Evolutionary conservation across 2,329 filamentous ascomycete genomes (phyloP).

Genomic region (Venturia aucupariae): DNA sequence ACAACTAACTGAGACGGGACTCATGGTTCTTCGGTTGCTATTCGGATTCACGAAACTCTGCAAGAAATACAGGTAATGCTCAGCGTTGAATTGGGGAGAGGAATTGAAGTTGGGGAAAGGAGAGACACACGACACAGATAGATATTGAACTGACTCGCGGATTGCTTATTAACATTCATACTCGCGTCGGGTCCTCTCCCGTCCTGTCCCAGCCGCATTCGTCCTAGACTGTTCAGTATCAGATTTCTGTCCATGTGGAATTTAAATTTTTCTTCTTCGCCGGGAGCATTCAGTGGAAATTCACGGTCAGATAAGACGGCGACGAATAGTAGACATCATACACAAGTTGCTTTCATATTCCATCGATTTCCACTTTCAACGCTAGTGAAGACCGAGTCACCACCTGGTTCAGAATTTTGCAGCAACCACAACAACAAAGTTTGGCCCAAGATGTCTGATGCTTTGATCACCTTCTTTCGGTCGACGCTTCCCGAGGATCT

Average conservation of each 20-base stretch:
- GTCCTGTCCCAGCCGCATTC: too few relatives aligned
- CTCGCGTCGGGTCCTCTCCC: not conserved
- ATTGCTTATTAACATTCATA: not conserved
- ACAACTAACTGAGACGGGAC: not conserved
- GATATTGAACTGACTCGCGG: not conserved
- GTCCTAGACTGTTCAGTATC: too few relatives aligned
- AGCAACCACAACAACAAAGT: not conserved
- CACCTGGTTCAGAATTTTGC: not conserved
- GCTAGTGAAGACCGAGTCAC: not conserved
- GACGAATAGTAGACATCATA: not conserved
- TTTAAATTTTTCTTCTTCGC: too few relatives aligned
- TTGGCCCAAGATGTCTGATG: constrained; percentile 30
- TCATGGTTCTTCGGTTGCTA: not conserved
- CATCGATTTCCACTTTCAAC: not conserved
- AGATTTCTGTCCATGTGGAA: too few relatives aligned
- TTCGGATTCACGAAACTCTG: not conserved
- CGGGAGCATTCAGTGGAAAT: not conserved
- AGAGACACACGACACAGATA: not conserved
- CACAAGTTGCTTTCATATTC: not conserved
- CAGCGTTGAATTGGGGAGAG: too few relatives aligned
- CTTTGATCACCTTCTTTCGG: constrained; percentile 33
- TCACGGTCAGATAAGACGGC: not conserved
- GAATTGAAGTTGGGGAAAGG: not conserved
- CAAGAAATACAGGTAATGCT: not conserved
- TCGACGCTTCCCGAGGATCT: constrained; percentile 34